phyloP scores from a whole-genome alignment of 2,329 filamentous ascomycete species.

The Fusarium succisae region DNA sequence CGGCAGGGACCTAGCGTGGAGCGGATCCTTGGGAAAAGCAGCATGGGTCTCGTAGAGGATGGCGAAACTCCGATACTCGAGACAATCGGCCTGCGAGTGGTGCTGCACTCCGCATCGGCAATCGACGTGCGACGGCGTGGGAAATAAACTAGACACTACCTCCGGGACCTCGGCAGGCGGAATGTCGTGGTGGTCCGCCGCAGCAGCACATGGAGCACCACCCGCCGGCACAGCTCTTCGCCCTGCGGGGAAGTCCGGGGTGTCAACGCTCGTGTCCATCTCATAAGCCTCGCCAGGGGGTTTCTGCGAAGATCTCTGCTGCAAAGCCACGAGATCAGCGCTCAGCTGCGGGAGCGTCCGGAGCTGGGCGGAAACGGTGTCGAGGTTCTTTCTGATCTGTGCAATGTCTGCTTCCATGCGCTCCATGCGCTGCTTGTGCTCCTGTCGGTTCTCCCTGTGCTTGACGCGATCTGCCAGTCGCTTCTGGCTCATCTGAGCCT shows the following conservation, averaged over 20 bases:
- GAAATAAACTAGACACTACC: conserved; percentile 16
- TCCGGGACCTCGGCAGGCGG: conserved; percentile 7
- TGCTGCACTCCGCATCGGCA: conserved; percentile 43
- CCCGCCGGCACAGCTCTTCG: background rate
- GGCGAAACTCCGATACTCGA: conserved; percentile 39
- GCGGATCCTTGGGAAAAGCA: conserved; percentile 31
- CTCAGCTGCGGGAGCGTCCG: conserved; percentile 15
- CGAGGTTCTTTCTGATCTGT: conserved; percentile 34
- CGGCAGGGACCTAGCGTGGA: conserved; percentile 32
- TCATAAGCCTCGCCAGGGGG: conserved; percentile 17
- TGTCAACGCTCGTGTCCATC: background rate
- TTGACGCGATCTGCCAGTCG: conserved; percentile 39
- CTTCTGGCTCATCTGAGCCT: conserved; percentile 42
- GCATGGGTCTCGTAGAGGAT: conserved; percentile 41
- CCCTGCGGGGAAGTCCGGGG: conserved; percentile 13
- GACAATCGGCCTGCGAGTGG: conserved; percentile 31
- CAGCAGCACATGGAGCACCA: conserved; percentile 1
- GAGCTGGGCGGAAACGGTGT: conserved; percentile 30
- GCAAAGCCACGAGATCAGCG: conserved; percentile 20
- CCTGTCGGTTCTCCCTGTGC: conserved; percentile 39
- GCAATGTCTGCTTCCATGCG: conserved; percentile 41
- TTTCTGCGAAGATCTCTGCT: conserved; percentile 20
- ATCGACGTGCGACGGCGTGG: conserved; percentile 28
- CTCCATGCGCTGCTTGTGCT: conserved; percentile 41
- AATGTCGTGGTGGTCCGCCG: conserved; percentile 5